Evolutionary conservation across 306 rosid species (phyloP).

Genomic region (Herpetospermum pedunculosum): DNA sequence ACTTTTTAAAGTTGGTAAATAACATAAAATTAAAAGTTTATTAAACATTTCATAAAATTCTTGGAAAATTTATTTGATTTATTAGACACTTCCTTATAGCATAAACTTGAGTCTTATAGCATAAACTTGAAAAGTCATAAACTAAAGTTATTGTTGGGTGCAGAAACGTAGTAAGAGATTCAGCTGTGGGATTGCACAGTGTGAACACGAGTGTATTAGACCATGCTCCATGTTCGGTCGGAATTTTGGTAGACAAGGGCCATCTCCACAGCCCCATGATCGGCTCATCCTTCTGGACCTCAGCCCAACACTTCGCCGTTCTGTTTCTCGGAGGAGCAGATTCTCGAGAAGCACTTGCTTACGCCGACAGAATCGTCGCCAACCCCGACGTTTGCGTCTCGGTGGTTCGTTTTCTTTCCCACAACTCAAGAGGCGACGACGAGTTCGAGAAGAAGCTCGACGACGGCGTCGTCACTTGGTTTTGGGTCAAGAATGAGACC

Average conservation of each 20-base stretch:
- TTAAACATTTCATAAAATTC: too few species aligned
- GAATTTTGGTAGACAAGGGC: constrained; percentile 57
- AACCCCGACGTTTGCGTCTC: constrained; percentile 22
- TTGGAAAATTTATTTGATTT: too few species aligned
- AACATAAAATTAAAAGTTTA: too few species aligned
- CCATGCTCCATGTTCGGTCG: constrained; percentile 72
- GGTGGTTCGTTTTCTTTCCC: constrained; percentile 46
- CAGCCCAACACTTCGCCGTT: constrained; percentile 10
- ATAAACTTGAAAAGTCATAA: too few species aligned
- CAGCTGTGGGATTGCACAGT: not conserved
- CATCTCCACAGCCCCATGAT: not conserved
- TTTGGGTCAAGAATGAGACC: constrained; percentile 73
- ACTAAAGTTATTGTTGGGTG: too few species aligned
- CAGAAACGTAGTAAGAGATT: too few species aligned
- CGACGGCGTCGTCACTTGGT: constrained; percentile 74
- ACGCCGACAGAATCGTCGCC: constrained; percentile 45
- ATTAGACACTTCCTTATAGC: too few species aligned
- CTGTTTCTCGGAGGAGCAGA: constrained; percentile 75
- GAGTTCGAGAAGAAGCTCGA: constrained; percentile 78
- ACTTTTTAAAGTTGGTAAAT: too few species aligned
- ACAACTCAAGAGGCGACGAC: constrained; percentile 28
- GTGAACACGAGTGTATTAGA: constrained; percentile 28
- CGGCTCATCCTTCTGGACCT: not conserved
- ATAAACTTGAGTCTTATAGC: too few species aligned
- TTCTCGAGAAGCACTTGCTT: constrained; percentile 63